These are phyloP conservation scores for Multifurca ochricompacta DNA, from an alignment of 768 basidiomycete genomes.

Conservation along the genomic window DNA sequence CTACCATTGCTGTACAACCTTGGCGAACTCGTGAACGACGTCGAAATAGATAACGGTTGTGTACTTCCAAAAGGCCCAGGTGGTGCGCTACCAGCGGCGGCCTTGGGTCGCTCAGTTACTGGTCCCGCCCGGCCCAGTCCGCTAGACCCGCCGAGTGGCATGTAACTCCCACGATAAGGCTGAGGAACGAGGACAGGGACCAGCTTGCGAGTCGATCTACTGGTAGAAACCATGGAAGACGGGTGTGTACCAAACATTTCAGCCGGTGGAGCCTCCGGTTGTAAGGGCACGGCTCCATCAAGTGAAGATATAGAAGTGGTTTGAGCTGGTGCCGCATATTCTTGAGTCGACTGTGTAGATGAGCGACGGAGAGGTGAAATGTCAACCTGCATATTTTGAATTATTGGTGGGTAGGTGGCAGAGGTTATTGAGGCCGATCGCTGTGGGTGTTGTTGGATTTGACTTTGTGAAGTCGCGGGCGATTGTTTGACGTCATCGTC, in stretches of 20 bases:
- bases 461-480: neutral
- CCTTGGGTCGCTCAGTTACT: neutral
- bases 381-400: neutral
- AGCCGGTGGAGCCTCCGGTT: neutral
- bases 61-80: neutral
- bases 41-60: neutral
- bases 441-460: neutral
- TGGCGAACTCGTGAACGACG: neutral
- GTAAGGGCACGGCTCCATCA: neutral
- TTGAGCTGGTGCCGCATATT: neutral
- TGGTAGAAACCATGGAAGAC: neutral
- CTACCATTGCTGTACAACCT: neutral
- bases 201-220: no score
- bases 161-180: constrained; percentile 1
- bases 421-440: neutral
- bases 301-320: neutral
- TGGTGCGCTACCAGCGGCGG: neutral
- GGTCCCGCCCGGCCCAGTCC: neutral
- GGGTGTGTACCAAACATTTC: neutral
- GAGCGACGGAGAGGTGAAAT: neutral
- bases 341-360: neutral
- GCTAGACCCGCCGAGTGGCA: constrained; percentile 10
- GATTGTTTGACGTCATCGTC: neutral
- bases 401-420: neutral
- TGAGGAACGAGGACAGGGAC: neutral